These are phyloP conservation scores for Schizosaccharomyces lindneri DNA, from an alignment of 805 yeast species.

Conservation along the genomic window DNA sequence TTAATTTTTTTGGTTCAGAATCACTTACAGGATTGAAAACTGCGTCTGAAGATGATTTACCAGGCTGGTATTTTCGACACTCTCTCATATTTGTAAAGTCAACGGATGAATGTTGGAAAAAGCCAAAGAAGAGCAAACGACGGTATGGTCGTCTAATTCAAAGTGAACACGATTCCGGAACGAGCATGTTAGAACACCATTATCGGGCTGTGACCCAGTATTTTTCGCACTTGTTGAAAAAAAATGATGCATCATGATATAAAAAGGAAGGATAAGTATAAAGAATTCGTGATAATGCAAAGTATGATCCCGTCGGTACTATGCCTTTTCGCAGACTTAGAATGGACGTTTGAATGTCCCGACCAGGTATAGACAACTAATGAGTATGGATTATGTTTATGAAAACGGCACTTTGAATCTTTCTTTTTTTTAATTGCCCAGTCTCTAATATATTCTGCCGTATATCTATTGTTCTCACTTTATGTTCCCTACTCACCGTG, in stretches of 20 bases:
- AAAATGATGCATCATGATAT: background rate
- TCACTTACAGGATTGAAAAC: slow-evolving; percentile 56
- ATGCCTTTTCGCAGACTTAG: no score
- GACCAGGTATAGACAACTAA: no score
- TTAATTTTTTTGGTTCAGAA: slow-evolving; percentile 35
- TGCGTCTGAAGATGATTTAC: slow-evolving; percentile 59
- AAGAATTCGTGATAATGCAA: no score
- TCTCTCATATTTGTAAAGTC: slow-evolving; percentile 3
- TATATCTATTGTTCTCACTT: no score
- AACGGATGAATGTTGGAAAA: background rate
- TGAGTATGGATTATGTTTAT: no score
- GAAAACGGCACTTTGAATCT: no score
- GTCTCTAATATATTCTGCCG: no score
- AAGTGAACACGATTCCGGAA: background rate
- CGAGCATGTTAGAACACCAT: background rate
- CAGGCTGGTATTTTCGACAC: slow-evolving; percentile 53
- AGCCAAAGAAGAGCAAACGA: background rate
- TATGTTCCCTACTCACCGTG: no score
- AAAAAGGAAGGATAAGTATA: no score
- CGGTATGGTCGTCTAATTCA: background rate
- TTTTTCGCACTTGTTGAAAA: background rate
- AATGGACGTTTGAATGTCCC: no score
- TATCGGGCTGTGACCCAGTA: background rate
- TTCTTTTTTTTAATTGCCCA: no score
- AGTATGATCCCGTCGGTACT: no score